Conservation (phyloP, 1,139 yeast genomes). For the Lodderomyces jiufengensis region DNA sequence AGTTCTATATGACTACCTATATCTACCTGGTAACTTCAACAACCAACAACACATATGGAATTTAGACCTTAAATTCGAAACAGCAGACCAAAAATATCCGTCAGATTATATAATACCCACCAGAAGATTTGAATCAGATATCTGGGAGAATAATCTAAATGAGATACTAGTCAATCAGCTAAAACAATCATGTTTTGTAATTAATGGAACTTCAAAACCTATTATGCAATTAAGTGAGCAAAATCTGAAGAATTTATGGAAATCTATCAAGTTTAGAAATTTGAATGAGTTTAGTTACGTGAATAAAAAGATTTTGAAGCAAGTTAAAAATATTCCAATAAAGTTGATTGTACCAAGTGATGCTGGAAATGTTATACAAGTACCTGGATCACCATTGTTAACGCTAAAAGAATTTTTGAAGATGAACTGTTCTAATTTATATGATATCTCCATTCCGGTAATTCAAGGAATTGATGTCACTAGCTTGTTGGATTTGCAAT, state of each 20-base stretch:
- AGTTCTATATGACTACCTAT: constrained; percentile 54
- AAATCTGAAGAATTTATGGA: constrained; percentile 57
- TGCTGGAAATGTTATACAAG: constrained; percentile 37
- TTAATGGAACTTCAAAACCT: constrained; percentile 69
- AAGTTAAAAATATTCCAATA: constrained; percentile 51
- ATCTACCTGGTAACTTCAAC: constrained; percentile 16
- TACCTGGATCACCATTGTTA: constrained; percentile 36
- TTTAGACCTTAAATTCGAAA: constrained; percentile 38
- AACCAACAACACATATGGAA: constrained; percentile 38
- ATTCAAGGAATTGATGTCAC: constrained; percentile 66
- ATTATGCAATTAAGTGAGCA: constrained; percentile 70
- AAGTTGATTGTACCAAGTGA: constrained; percentile 51
- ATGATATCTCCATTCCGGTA: constrained; percentile 45
- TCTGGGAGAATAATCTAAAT: constrained; percentile 22
- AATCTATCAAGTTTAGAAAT: constrained; percentile 40
- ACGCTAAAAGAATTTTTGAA: constrained; percentile 43
- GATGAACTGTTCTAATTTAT: constrained; percentile 41
- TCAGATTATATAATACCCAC: constrained; percentile 50
- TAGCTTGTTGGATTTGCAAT: constrained; percentile 30
- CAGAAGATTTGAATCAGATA: constrained; percentile 10
- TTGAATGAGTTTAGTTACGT: constrained; percentile 21
- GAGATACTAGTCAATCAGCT: constrained; percentile 69
- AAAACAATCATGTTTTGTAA: constrained; percentile 73
- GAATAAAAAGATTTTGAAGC: constrained; percentile 29
- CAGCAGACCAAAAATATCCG: constrained; percentile 39